These are phyloP conservation scores for Leccinum truebloodii DNA, from an alignment of 768 basidiomycete genomes.

Conservation along the genomic window DNA sequence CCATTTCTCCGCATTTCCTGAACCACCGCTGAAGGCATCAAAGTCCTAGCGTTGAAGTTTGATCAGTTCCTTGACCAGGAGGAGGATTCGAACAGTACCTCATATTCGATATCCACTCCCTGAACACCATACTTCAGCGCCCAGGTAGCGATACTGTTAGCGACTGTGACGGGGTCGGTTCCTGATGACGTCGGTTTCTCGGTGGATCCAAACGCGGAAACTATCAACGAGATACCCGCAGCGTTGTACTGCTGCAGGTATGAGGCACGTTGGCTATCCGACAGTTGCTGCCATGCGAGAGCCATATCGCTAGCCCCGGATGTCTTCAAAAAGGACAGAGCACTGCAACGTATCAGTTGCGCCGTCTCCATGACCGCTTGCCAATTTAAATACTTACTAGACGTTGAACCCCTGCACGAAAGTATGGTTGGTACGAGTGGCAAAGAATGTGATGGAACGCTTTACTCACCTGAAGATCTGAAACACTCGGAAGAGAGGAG, in stretches of 20 bases:
- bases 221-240: constrained; percentile 57
- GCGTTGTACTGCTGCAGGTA: constrained; percentile 50
- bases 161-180: constrained; percentile 37
- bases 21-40: constrained; percentile 43
- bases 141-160: constrained; percentile 45
- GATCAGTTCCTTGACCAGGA: not conserved
- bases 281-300: constrained; percentile 41
- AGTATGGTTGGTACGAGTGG: not conserved
- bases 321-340: constrained; percentile 42
- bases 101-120: constrained; percentile 57
- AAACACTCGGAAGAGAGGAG: constrained; percentile 41
- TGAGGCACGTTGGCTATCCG: constrained; percentile 36
- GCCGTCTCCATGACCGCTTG: not conserved
- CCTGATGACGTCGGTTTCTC: constrained; percentile 38
- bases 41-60: constrained; percentile 50
- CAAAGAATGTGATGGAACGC: not conserved
- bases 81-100: constrained; percentile 21
- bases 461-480: constrained; percentile 42
- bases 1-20: constrained; percentile 50
- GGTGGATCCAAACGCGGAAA: constrained; percentile 50
- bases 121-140: constrained; percentile 47
- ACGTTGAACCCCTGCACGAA: constrained; percentile 34
- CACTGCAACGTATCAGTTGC: constrained; percentile 21
- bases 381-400: constrained; percentile 24
- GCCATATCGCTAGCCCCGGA: constrained; percentile 47